phyloP scores from a whole-genome alignment of 2,329 filamentous ascomycete genomes.

The Cylindrodendrum hubeiense region DNA sequence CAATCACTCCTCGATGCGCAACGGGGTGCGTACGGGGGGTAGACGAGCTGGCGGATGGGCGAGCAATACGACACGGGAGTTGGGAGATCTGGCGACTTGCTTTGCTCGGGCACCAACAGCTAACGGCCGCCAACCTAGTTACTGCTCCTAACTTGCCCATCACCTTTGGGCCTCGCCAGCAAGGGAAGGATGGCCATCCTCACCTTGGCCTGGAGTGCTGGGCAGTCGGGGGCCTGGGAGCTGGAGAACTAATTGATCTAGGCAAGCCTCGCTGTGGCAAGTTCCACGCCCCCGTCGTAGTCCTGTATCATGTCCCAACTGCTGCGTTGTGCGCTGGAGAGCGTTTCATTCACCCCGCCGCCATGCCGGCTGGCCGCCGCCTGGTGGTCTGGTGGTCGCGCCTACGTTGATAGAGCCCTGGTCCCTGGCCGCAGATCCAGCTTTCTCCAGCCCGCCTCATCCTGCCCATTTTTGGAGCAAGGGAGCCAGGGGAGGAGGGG shows the following conservation, averaged over 20 bases:
- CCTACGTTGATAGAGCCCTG: constrained; percentile 31
- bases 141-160: background rate
- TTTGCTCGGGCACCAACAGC: constrained; percentile 38
- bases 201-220: background rate
- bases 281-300: constrained; percentile 1
- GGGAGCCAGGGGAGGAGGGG: constrained; percentile 13
- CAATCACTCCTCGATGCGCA: background rate
- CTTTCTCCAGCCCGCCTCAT: constrained; percentile 37
- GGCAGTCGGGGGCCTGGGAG: background rate
- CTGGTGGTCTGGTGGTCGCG: constrained; percentile 20
- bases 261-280: background rate
- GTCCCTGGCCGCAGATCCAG: constrained; percentile 46
- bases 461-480: constrained; percentile 28
- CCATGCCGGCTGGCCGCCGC: constrained; percentile 26
- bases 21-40: constrained; percentile 2
- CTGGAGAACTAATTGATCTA: background rate
- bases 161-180: background rate
- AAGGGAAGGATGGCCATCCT: background rate
- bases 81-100: constrained; percentile 23
- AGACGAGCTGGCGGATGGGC: constrained; percentile 13
- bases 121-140: constrained; percentile 8
- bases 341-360: constrained; percentile 24
- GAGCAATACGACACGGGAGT: constrained; percentile 19
- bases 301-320: constrained; percentile 21
- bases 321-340: constrained; percentile 27